Evolutionary conservation across 345 rosid genomes (phyloP).

Genomic region (Hypericum androsaemum): DNA sequence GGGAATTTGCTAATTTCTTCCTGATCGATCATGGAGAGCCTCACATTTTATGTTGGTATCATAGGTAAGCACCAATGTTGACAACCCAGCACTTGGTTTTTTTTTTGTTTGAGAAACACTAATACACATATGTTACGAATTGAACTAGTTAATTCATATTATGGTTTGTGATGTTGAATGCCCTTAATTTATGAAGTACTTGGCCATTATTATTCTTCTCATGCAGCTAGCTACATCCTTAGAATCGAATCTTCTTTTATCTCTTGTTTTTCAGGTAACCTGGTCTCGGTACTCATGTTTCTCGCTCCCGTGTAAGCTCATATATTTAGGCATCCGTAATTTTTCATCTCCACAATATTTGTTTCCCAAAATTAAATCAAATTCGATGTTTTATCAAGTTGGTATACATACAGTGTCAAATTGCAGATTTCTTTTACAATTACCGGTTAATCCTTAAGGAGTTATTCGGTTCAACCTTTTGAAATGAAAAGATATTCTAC

Average conservation of each 20-base stretch:
- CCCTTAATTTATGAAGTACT: not conserved
- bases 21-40: slow-evolving; percentile 21
- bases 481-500: too few relatives aligned
- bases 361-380: not conserved
- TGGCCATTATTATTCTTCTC: not conserved
- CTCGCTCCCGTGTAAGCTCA: slow-evolving; percentile 58
- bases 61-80: slow-evolving; percentile 36
- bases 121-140: not conserved
- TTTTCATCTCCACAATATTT: not conserved
- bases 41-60: slow-evolving; percentile 43
- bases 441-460: too few relatives aligned
- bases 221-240: not conserved
- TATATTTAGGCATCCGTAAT: too few relatives aligned
- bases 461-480: too few relatives aligned
- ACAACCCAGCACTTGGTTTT: too few relatives aligned
- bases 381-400: too few relatives aligned
- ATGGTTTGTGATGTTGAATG: too few relatives aligned
- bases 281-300: slow-evolving; percentile 64
- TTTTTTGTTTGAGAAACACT: slow-evolving; percentile 14
- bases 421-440: not conserved
- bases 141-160: not conserved
- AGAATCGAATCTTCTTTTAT: not conserved
- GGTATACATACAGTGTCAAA: too few relatives aligned
- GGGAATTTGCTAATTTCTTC: too few relatives aligned
- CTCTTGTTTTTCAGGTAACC: slow-evolving; percentile 40